phyloP scores from a whole-genome alignment of 441 rosid genomes.

The Eutrema salsugineum region DNA sequence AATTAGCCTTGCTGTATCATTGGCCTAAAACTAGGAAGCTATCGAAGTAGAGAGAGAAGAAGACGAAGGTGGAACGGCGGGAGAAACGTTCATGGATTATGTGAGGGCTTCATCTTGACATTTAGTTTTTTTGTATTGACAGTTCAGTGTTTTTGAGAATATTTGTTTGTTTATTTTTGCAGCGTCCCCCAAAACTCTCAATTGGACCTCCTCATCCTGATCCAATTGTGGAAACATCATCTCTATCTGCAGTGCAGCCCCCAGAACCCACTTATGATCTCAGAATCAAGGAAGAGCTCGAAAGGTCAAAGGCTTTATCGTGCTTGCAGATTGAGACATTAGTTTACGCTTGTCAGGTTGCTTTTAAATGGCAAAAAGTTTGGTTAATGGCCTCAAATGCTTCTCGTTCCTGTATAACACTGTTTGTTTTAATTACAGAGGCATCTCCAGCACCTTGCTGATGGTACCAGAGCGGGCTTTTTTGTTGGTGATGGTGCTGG shows the following conservation, averaged over 20 bases:
- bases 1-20: constrained; percentile 9
- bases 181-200: constrained; percentile 92
- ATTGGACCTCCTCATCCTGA: constrained; percentile 98
- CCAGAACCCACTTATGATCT: constrained; percentile 91
- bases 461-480: constrained; percentile 89
- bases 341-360: constrained; percentile 97
- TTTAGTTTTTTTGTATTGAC: not conserved
- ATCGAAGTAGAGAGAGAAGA: constrained; percentile 98
- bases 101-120: constrained; percentile 49
- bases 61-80: constrained; percentile 93
- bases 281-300: constrained; percentile 73
- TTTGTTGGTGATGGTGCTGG: constrained; percentile 99
- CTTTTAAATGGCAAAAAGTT: constrained; percentile 25
- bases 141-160: not conserved
- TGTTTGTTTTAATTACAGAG: constrained; percentile 55
- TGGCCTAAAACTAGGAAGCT: constrained; percentile 62
- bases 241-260: constrained; percentile 95
- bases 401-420: constrained; percentile 27
- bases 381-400: constrained; percentile 19
- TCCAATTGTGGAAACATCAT: constrained; percentile 96
- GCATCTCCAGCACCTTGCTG: constrained; percentile 88
- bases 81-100: constrained; percentile 96
- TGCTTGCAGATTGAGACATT: constrained; percentile 99
- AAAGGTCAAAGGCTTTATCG: constrained; percentile 72
- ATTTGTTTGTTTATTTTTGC: constrained; percentile 25